phyloP scores from a whole-genome alignment of 345 rosid genomes.

The Eucalyptus dawsonii region DNA sequence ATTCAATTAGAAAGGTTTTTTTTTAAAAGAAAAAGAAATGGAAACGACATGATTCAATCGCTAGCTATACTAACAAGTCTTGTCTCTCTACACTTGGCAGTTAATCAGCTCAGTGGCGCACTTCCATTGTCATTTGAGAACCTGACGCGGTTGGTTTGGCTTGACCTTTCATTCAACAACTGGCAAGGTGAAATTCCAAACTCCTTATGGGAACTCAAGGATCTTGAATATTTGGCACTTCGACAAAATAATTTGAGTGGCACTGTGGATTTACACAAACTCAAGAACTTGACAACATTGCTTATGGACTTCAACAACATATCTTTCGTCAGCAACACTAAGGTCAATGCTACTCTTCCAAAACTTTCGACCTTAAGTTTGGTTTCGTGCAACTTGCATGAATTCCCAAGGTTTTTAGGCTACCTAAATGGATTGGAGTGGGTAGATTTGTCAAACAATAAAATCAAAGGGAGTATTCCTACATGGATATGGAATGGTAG shows the following conservation, averaged over 20 bases:
- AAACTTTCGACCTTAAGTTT: not conserved
- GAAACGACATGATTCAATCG: not conserved
- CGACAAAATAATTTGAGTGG: not conserved
- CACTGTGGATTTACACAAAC: not conserved
- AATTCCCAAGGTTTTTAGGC: not conserved
- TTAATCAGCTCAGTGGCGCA: not conserved
- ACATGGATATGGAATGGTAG: not conserved
- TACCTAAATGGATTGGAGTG: not conserved
- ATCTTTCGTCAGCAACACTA: not conserved
- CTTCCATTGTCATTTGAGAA: not conserved
- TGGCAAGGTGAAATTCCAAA: not conserved
- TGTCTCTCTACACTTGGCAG: not conserved
- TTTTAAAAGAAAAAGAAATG: not conserved
- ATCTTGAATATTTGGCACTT: not conserved
- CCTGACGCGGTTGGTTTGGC: not conserved
- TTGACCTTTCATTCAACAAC: not conserved
- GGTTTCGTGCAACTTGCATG: not conserved
- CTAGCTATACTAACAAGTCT: not conserved
- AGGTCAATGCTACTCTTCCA: not conserved
- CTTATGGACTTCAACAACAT: not conserved
- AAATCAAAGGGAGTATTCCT: not conserved
- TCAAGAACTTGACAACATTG: not conserved
- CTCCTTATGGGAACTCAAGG: not conserved
- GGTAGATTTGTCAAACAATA: not conserved
- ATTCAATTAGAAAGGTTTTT: not conserved